Evolutionary conservation across 2,329 filamentous ascomycete genomes (phyloP), one percentile per base, ranked within the genome.

Genomic region (Clonostachys byssicola): DNA sequence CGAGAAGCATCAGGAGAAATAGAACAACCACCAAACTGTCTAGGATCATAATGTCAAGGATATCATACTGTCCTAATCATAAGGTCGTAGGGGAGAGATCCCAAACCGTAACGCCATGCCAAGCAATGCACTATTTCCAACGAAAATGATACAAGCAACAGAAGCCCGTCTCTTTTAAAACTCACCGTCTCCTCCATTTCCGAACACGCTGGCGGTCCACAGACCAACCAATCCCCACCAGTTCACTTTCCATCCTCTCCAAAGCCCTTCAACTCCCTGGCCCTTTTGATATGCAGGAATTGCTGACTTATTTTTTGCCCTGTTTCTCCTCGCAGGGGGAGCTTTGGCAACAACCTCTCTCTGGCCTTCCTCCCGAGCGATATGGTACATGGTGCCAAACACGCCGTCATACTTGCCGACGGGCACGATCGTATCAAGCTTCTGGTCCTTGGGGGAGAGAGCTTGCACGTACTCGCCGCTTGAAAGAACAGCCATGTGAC

Each of bases 361-460:
- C 50, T 73, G 74, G 8, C 94, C 94, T 64, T 99, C 94, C 57
- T 95, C 88, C 35, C 85, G 78, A 2, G 88, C 78, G 51, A 99
- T 94, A 50, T 81, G 81, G 75, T 90, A 92, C 80, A 96, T 92
- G 3, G 92, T 96, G 4, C 90, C 89, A n/a, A 94, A 64, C 2
- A 96, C 77, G n/a, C 94, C 94, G 34, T 81, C 76, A 64, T 96
- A 99, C 5, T 81, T 81, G 3, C 91, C 92, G 0, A 89, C 76
- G 3, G 88, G 83, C 1, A 97, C 83, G 47, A 96, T 85, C 0
- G 89, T 91, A 47, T 89, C 83, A 42, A 88, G 61, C 43, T 67
- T 63, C 34, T 64, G 62, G 5, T 63, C 65, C 30, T 64, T 59
- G 40, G 60, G 59, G 17, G 75, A 70, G 4, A 80, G 65, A 1